Evolutionary conservation across 1,284 basidiomycete genomes (phyloP), one percentile per base, ranked within the genome.

Genomic region (Cutaneotrichosporon curvatum): DNA sequence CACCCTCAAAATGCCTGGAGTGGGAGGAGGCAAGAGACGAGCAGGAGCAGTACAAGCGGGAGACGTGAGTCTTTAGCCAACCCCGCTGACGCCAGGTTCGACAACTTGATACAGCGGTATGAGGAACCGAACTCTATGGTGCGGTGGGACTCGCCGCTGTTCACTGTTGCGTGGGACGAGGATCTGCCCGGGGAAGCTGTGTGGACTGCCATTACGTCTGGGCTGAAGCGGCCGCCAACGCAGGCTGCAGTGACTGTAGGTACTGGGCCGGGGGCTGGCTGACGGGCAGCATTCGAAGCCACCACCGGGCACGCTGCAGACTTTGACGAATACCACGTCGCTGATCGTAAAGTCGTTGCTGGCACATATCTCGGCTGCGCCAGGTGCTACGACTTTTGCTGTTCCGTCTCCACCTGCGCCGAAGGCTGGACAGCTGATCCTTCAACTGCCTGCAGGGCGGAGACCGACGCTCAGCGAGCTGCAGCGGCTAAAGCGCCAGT

Each of bases 111-210:
- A 12, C 78, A 83, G 65, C 80, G 94, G 32, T 97, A 83, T 60
- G 94, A 98, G 74, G 94, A 97, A 67, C 94, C 94, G 0, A 91
- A 87, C 0, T 91, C 90, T 1, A 94, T 94, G 84, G 89, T 88
- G 11, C 80, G 92, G 37, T 98, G 94, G 94, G 94, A 98, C 70
- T 85, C 90, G 0, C 94, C 94, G 0, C 77, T 97, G 25, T 87
- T 96, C 67, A 88, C 86, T 2, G 72, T 96, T 0, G 73, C 82
- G 2, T 87, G 83, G 81, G 77, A 79, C 28, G 74, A 78, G 21
- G 75, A 79, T 20, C 72, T 87, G 3, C 87, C 88, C 1, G 75
- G 74, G 18, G 78, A 82, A 7, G 78, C 80, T 11, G 85, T 97
- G 38, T 95, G 87, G 84, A 77, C 81, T 15, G 83, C 87, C 0